Base-by-base conservation (phyloP, 1,284 basidiomycete species). In the Irpex sp. region DNA sequence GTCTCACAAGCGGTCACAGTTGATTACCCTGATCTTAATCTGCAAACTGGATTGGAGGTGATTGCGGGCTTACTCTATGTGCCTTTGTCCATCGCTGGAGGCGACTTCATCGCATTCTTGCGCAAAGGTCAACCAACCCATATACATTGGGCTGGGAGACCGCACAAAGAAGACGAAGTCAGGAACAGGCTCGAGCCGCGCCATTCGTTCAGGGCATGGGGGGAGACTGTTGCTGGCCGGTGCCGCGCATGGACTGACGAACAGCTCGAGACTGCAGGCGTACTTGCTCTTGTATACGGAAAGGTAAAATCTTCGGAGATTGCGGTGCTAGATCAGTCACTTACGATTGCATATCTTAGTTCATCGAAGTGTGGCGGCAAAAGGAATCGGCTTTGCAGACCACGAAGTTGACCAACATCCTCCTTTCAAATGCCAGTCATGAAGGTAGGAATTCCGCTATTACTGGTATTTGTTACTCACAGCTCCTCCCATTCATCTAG, bases 351-450 rank as follows among this genome's bases (percentile, higher is more conserved):
- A 44, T 49, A 19, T n/a, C 49, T 15, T 54, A 92, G 85, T 94
- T 94, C 77, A 92, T 93, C 67, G 90, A 92, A 72, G 93, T 95
- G 2, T 96, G 93, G 93, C 78, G 93, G 67, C 89, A 95, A 73
- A 93, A 93, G 71, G 92, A 95, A 75, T 86, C 80, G 51, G 91
- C 91, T 13, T 75, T 93, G 66, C 87, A 88, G 72, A 86, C 85
- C 11, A 94, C 88, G 58, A 92, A 91, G 73, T 78, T 96, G 59
- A 94, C 93, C 15, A 89, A 89, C 61, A 78, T 96, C 3, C 71
- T 96, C 55, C 77, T 96, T 15, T 92, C 91, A n/a, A 96, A 96
- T 74, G 94, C 94, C 5, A 91, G 87, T 67, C 93, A 96, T 73
- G 93, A 95, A 80, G 91, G 92, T 84, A 72, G 11, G 21, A 44